Conservation (phyloP, 768 basidiomycete species). For the Glaciozyma martinii region DNA sequence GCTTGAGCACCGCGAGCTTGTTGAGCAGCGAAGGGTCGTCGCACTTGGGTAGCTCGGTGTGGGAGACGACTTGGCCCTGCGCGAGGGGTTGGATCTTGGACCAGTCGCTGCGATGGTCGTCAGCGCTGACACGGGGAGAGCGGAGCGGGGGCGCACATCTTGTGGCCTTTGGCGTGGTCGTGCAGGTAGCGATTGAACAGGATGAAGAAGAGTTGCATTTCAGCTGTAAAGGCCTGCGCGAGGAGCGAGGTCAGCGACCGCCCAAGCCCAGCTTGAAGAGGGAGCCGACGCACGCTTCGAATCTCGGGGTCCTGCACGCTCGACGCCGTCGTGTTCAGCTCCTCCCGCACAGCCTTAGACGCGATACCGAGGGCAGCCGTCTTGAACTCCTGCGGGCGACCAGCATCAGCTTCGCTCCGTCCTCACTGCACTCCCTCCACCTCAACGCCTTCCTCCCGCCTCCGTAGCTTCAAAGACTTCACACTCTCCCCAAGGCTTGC, state of each 20-base stretch:
- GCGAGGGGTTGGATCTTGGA: neutral
- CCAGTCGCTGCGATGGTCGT: neutral
- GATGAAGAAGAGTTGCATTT: constrained; percentile 91
- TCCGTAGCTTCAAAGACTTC: too few species aligned
- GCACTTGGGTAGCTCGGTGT: neutral
- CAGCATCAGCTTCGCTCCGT: too few species aligned
- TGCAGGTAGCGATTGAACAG: constrained; percentile 87
- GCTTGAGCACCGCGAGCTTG: neutral
- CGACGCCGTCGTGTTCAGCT: neutral
- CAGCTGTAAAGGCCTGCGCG: constrained; percentile 68
- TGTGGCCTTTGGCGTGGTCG: constrained; percentile 74
- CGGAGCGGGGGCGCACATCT: constrained; percentile 56
- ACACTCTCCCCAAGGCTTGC: too few species aligned
- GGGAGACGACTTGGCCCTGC: neutral
- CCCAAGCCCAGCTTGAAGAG: neutral
- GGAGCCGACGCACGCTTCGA: too few species aligned
- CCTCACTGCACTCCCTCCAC: too few species aligned
- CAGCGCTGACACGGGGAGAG: neutral
- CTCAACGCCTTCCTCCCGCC: too few species aligned
- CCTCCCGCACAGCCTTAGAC: neutral
- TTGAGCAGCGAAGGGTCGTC: neutral
- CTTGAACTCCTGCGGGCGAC: neutral
- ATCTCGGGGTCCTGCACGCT: neutral
- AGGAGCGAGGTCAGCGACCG: neutral
- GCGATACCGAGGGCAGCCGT: neutral